A percentile compares a stretch with the other conserved stretches of the same genome.
Evolutionary conservation across 2,329 filamentous ascomycete genomes (phyloP).

Genomic region (Xylariomycetidae sp.): DNA sequence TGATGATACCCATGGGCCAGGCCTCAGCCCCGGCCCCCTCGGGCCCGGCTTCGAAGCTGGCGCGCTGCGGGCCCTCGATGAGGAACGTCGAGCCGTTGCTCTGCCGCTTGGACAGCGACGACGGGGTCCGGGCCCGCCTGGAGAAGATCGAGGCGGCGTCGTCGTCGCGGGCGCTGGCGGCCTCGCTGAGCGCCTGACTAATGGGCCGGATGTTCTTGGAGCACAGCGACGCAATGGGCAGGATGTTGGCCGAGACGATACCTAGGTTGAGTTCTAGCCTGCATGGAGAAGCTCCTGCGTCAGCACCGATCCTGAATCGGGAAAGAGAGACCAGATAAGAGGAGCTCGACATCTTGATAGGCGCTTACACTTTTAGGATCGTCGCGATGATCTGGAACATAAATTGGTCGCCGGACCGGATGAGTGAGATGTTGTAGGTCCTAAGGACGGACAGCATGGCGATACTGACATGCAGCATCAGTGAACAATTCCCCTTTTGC

Average conservation of each 20-base stretch:
- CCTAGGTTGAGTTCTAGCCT: slow-evolving; percentile 34
- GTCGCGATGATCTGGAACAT: slow-evolving; percentile 27
- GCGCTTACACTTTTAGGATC: slow-evolving; percentile 27
- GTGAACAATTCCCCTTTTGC: slow-evolving; percentile 6
- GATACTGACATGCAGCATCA: slow-evolving; percentile 15
- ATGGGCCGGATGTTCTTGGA: slow-evolving; percentile 13
- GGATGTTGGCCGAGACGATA: slow-evolving; percentile 32
- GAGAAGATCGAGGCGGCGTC: slow-evolving; percentile 17
- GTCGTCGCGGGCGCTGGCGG: slow-evolving; percentile 8
- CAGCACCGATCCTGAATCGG: too few relatives aligned
- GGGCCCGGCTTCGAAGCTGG: slow-evolving; percentile 12
- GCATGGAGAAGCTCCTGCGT: too few relatives aligned
- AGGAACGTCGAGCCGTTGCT: slow-evolving; percentile 20
- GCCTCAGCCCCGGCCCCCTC: slow-evolving; percentile 15
- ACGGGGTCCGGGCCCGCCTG: slow-evolving; percentile 8
- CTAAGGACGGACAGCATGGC: slow-evolving; percentile 27
- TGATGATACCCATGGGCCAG: slow-evolving; percentile 33
- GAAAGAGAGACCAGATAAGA: background rate
- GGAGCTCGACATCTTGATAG: background rate
- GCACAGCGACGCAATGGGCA: slow-evolving; percentile 30
- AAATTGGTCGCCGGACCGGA: slow-evolving; percentile 21
- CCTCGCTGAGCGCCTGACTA: slow-evolving; percentile 15
- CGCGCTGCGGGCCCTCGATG: slow-evolving; percentile 20
- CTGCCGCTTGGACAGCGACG: slow-evolving; percentile 8
- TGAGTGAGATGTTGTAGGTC: slow-evolving; percentile 31